Base-by-base conservation (phyloP, 352 stramenopile species). In the Pythium aquatile region DNA sequence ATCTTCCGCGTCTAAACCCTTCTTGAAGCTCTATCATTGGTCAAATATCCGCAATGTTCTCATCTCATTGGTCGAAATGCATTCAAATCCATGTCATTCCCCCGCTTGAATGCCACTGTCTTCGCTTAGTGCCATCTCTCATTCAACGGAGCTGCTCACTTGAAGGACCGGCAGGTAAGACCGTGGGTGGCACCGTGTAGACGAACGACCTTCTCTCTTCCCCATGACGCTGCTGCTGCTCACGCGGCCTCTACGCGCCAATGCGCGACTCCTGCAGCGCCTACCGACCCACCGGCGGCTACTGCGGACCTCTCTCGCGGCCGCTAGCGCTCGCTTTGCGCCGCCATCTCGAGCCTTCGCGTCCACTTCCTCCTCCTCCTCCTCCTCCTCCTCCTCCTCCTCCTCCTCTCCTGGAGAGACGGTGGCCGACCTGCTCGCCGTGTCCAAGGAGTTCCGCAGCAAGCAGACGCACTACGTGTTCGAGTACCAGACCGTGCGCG, bases 401-500 rank as follows among this genome's bases (percentile, higher is more conserved):
- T 47, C 40, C 40, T 47, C 40, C 3, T 47, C 76, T 35, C 75
- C 78, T 8, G 72, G 74, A 33, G 85, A 82, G 78, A 82, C 67
- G 16, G 84, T 90, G 28, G 75, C 82, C 10, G 84, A 93, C 59
- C 65, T 93, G 37, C 74, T 93, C 35, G 79, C 83, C 30, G 76
- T 90, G 49, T 80, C 80, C 26, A 87, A 83, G 59, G 75, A 90
- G 51, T 90, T 88, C 65, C 82, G 84, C 51, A 86, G 60, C 63
- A 90, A 91, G 61, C 74, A 90, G 63, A 90, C 81, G 11, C 83
- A 88, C 66, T 83, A 85, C 59, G 87, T 93, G 49, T 72, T 77
- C 42, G 69, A 90, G 49, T 66, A 86, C 57, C 59, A 87, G 64
- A 85, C 80, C 42, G 69, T 93, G 28, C 66, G 72, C n/a, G 79